Percentiles rank a stretch among this genome's conserved stretches.
These are phyloP conservation scores for Curvularia hawaiiensis DNA, from an alignment of 2,329 filamentous ascomycete genomes.

Conservation along the genomic window DNA sequence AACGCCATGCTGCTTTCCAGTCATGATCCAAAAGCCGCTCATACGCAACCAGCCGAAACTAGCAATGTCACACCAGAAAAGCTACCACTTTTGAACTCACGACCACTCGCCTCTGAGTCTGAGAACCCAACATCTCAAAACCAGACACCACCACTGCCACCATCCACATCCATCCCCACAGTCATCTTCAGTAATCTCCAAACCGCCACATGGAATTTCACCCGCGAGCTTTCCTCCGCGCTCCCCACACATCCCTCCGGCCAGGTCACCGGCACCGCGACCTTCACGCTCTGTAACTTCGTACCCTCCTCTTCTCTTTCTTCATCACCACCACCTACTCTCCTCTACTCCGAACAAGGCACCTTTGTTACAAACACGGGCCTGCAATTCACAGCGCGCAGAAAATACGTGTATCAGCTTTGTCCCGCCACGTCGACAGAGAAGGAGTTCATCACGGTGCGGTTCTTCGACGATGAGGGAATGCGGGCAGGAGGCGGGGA, in stretches of 20 bases:
- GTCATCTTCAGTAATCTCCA: constrained; percentile 24
- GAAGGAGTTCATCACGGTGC: constrained; percentile 11
- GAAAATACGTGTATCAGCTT: constrained; percentile 74
- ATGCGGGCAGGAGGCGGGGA: not conserved
- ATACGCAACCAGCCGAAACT: not conserved
- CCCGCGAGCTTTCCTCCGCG: constrained; percentile 60
- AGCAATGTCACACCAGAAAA: not conserved
- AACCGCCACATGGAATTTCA: constrained; percentile 63
- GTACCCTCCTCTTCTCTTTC: not conserved
- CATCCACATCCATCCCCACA: not conserved
- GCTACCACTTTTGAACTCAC: not conserved
- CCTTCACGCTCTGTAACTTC: constrained; percentile 62
- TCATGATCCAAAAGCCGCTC: constrained; percentile 7
- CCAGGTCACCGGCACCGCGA: constrained; percentile 67
- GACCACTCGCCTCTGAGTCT: not conserved
- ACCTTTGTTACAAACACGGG: constrained; percentile 63
- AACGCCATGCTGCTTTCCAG: constrained; percentile 81
- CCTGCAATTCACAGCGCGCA: constrained; percentile 62
- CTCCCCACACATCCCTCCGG: constrained; percentile 68
- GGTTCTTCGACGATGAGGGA: constrained; percentile 27
- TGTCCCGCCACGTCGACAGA: too few species aligned
- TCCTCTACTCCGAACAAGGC: constrained; percentile 71
- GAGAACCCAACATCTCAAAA: not conserved
- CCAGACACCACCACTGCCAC: not conserved
- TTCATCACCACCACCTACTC: constrained; percentile 54